Conservation (phyloP, 2,329 filamentous ascomycete species). For the Colletotrichum lini region DNA sequence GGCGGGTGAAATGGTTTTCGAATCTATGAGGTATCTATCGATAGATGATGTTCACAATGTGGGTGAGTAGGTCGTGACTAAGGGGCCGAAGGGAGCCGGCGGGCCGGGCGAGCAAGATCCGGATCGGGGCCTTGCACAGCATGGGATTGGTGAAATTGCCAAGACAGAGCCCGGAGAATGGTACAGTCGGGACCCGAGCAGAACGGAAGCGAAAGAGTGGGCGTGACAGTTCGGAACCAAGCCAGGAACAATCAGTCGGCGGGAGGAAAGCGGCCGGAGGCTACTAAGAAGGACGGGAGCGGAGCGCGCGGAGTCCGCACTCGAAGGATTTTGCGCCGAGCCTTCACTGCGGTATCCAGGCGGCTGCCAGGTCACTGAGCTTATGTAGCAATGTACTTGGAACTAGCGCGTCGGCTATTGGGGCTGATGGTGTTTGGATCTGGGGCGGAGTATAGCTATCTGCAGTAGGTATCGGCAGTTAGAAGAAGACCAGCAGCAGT, state of each 20-base stretch:
- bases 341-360: background rate
- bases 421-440: conserved; percentile 2
- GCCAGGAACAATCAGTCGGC: background rate
- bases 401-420: background rate
- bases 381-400: background rate
- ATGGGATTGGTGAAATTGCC: background rate
- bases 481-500: background rate
- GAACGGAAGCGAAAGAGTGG: conserved; percentile 7
- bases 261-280: conserved; percentile 18
- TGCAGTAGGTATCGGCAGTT: conserved; percentile 11
- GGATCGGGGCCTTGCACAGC: background rate
- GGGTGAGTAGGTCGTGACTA: conserved; percentile 9
- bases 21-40: background rate
- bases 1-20: background rate
- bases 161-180: background rate
- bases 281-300: conserved; percentile 30
- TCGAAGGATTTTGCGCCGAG: conserved; percentile 4
- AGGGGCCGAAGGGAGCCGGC: conserved; percentile 4
- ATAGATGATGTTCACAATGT: background rate
- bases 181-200: conserved; percentile 24
- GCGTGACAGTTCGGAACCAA: background rate
- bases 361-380: background rate
- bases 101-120: conserved; percentile 5
- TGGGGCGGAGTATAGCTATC: background rate
- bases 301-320: conserved; percentile 32